These are phyloP conservation scores for Calonectria naviculata DNA, from an alignment of 2,329 filamentous ascomycete genomes.

Conservation along the genomic window DNA sequence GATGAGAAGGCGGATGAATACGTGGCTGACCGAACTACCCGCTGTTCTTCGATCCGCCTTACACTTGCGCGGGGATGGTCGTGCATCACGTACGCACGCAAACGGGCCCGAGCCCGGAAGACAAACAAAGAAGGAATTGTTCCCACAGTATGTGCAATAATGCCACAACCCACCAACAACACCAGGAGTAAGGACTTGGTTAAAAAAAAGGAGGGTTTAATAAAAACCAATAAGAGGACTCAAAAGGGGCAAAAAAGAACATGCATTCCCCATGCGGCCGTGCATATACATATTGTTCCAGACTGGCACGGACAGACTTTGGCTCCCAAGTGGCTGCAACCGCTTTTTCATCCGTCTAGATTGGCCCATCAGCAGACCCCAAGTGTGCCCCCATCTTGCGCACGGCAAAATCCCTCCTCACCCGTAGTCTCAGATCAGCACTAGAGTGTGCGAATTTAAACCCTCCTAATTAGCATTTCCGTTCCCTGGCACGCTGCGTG, in stretches of 20 bases:
- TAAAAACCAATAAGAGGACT: neutral
- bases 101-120: neutral
- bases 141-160: neutral
- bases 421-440: neutral
- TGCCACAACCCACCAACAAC: neutral
- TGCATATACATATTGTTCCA: neutral
- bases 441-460: neutral
- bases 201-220: neutral
- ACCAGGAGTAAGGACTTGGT: neutral
- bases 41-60: neutral
- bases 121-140: neutral
- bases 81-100: neutral
- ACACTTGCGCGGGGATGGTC: neutral
- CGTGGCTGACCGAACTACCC: neutral
- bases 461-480: neutral
- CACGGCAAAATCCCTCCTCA: neutral
- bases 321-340: neutral
- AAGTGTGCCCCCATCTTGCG: constrained; percentile 2
- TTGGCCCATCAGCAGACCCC: constrained; percentile 1
- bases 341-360: neutral
- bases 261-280: neutral
- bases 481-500: neutral
- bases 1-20: neutral
- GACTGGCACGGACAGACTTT: neutral
- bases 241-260: neutral